Conservation (phyloP, 768 basidiomycete species). For the Hericium alpestre region DNA sequence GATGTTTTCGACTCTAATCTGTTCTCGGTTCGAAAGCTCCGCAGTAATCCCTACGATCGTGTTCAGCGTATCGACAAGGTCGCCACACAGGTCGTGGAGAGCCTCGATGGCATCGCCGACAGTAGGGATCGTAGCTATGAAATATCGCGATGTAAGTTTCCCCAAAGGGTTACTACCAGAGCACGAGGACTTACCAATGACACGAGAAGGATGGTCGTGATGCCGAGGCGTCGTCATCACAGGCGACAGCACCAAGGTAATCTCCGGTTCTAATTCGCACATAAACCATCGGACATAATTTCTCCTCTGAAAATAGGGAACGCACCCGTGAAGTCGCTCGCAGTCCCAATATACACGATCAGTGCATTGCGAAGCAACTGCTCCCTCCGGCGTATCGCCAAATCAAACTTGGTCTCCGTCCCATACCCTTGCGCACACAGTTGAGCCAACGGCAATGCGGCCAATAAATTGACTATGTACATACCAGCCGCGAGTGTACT, state of each 20-base stretch:
- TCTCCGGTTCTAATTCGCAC: constrained; percentile 46
- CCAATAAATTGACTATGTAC: constrained; percentile 7
- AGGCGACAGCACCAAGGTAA: constrained; percentile 62
- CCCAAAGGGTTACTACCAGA: no score
- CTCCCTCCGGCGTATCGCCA: constrained; percentile 44
- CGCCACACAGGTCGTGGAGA: constrained; percentile 48
- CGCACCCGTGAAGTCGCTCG: constrained; percentile 49
- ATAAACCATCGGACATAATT: not conserved
- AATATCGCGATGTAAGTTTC: no score
- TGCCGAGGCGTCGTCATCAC: constrained; percentile 45
- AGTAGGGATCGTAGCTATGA: constrained; percentile 61
- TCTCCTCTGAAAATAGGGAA: not conserved
- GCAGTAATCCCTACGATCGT: constrained; percentile 59
- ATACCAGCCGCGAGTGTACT: constrained; percentile 45
- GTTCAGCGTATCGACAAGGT: constrained; percentile 50
- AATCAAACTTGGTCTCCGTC: constrained; percentile 48
- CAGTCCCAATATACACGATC: constrained; percentile 56
- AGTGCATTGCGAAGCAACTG: constrained; percentile 49
- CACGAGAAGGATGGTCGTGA: constrained; percentile 47
- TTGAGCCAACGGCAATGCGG: constrained; percentile 1
- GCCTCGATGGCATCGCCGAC: constrained; percentile 66
- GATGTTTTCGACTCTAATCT: constrained; percentile 59
- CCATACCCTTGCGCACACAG: constrained; percentile 32
- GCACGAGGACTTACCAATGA: constrained; percentile 36
- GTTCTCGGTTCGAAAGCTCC: constrained; percentile 64